Percentiles rank a stretch among this genome's conserved stretches.
Conservation (phyloP, 495 filamentous ascomycete species). For the Xylaria flabelliformis region DNA sequence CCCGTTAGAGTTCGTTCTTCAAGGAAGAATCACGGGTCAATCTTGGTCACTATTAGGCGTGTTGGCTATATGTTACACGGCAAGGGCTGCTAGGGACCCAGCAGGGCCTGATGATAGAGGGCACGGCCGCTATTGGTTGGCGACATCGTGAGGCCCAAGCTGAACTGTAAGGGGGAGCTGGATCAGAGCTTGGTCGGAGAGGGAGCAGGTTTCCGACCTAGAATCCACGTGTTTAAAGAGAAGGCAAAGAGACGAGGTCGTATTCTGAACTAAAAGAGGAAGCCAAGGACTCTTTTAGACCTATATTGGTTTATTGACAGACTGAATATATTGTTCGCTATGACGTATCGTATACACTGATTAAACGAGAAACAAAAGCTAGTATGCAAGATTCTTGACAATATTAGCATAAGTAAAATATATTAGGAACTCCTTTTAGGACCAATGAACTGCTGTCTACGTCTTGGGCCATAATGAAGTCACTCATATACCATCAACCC, state of each 20-base stretch:
- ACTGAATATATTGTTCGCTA: neutral
- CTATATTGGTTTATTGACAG: too few relatives aligned
- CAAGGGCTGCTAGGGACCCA: too few relatives aligned
- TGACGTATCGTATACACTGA: neutral
- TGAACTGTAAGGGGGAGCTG: too few relatives aligned
- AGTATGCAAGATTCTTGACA: neutral
- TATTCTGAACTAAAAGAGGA: too few relatives aligned
- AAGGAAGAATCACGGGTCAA: neutral
- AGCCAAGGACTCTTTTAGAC: too few relatives aligned
- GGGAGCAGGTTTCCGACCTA: too few relatives aligned
- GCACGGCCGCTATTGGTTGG: too few relatives aligned
- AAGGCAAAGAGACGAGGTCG: too few relatives aligned
- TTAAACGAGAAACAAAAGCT: neutral
- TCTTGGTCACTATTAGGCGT: neutral
- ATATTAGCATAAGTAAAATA: neutral
- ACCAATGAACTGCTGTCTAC: neutral
- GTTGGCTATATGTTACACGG: neutral
- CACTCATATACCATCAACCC: neutral
- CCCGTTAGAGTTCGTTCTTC: neutral
- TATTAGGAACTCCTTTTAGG: neutral
- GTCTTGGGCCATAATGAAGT: neutral
- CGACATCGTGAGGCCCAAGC: too few relatives aligned
- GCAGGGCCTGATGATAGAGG: too few relatives aligned
- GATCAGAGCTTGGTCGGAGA: too few relatives aligned
- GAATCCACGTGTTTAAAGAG: too few relatives aligned